These are phyloP conservation scores for Vigna hirtella DNA, from an alignment of 306 rosid genomes.

Conservation along the genomic window DNA sequence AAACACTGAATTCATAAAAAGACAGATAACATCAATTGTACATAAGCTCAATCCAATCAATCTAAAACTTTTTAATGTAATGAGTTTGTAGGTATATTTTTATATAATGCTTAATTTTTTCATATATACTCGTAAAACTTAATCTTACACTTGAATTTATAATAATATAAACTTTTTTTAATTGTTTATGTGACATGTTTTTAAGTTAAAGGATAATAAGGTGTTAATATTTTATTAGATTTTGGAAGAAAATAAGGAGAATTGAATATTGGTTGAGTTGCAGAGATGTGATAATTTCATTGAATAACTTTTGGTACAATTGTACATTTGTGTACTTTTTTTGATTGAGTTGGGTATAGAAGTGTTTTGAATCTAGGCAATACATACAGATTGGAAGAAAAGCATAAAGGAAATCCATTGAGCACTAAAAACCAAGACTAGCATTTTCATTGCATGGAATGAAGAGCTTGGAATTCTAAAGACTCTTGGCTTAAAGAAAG, in stretches of 20 bases:
- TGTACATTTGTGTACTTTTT: background rate
- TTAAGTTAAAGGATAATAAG: no score
- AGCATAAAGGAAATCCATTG: conserved; percentile 75
- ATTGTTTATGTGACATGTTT: no score
- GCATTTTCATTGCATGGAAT: conserved; percentile 56
- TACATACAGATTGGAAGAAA: conserved; percentile 55
- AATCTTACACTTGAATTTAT: no score
- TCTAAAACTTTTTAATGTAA: no score
- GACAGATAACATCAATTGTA: no score
- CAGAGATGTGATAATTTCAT: background rate
- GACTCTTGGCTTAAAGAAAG: conserved; percentile 56
- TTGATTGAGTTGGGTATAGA: background rate
- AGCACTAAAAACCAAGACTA: conserved; percentile 70
- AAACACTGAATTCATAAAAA: no score
- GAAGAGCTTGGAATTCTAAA: conserved; percentile 83
- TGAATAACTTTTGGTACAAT: background rate
- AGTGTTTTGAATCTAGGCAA: conserved; percentile 40
- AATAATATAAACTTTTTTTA: no score
- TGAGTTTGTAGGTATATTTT: no score
- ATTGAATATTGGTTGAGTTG: background rate
- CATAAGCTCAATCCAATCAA: no score
- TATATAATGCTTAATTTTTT: no score
- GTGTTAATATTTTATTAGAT: background rate
- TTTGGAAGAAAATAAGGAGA: background rate
- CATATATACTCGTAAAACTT: background rate